Evolutionary conservation across 2,329 filamentous ascomycete species (phyloP).

Genomic region (Trichoderma afroharzianum): DNA sequence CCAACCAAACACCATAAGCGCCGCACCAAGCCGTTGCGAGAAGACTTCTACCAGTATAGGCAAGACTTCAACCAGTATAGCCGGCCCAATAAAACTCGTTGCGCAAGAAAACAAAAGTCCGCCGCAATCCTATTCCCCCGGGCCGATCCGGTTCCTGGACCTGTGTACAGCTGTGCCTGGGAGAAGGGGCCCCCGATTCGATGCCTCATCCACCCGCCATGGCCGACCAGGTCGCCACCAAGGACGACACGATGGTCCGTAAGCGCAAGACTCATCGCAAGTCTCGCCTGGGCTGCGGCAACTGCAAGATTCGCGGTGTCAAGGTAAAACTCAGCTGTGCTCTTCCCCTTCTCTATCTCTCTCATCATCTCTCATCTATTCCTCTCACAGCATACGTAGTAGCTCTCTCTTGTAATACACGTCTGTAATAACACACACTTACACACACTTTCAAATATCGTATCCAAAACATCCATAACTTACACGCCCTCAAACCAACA

Average conservation of each 20-base stretch:
- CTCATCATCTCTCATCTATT: background rate
- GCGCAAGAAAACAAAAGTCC: background rate
- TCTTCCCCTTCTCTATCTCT: background rate
- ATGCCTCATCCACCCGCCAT: background rate
- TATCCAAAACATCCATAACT: background rate
- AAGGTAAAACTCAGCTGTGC: slow-evolving; percentile 38
- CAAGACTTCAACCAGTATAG: background rate
- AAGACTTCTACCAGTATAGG: background rate
- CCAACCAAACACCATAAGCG: background rate
- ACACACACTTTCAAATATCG: background rate
- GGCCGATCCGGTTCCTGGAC: background rate
- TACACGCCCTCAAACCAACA: slow-evolving; percentile 21
- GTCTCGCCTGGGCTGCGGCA: slow-evolving; percentile 49
- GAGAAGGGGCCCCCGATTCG: background rate
- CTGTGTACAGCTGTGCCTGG: background rate
- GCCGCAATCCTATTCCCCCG: background rate
- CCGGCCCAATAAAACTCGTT: background rate
- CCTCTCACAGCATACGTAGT: background rate
- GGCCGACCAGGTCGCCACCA: background rate
- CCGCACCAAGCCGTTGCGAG: background rate
- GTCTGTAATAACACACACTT: background rate
- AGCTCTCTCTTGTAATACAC: background rate
- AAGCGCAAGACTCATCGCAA: slow-evolving; percentile 41
- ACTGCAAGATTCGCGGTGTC: slow-evolving; percentile 50
- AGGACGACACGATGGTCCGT: background rate